phyloP scores from a whole-genome alignment of 1,284 basidiomycete genomes.

The Schizophyllum amplum region DNA sequence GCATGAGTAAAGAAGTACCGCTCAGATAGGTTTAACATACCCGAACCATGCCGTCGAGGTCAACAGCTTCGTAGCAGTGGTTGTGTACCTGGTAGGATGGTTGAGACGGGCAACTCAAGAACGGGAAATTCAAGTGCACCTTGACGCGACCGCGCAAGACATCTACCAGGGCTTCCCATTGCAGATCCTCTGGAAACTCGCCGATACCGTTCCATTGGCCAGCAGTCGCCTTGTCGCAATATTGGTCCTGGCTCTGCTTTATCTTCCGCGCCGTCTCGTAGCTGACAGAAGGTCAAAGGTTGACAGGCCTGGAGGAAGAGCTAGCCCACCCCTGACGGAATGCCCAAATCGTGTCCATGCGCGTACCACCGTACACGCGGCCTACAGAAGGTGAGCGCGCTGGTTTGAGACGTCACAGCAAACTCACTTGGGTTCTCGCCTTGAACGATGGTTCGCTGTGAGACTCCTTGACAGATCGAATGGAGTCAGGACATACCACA shows the following conservation, averaged over 20 bases:
- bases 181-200: conserved; percentile 38
- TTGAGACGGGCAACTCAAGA: not conserved
- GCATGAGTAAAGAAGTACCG: conserved; percentile 68
- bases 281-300: conserved; percentile 4
- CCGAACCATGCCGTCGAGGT: conserved; percentile 11
- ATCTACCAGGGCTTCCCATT: conserved; percentile 48
- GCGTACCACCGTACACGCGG: conserved; percentile 27
- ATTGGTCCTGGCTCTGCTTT: conserved; percentile 57
- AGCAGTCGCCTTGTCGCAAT: conserved; percentile 36
- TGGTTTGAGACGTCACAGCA: not conserved
- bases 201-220: conserved; percentile 15
- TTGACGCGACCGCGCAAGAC: conserved; percentile 38
- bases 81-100: conserved; percentile 6
- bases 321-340: conserved; percentile 28
- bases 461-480: not conserved
- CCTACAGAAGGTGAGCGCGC: conserved; percentile 8
- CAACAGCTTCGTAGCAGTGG: conserved; percentile 12
- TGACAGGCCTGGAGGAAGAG: too few species aligned
- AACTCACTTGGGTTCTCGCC: conserved; percentile 4
- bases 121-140: conserved; percentile 6
- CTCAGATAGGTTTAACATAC: conserved; percentile 43
- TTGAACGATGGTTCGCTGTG: not conserved
- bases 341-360: conserved; percentile 38
- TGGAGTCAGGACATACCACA: conserved; percentile 20
- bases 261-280: conserved; percentile 61